Evolutionary conservation across 495 filamentous ascomycete species (phyloP).

Genomic region (Hypoxylon cercidicola): DNA sequence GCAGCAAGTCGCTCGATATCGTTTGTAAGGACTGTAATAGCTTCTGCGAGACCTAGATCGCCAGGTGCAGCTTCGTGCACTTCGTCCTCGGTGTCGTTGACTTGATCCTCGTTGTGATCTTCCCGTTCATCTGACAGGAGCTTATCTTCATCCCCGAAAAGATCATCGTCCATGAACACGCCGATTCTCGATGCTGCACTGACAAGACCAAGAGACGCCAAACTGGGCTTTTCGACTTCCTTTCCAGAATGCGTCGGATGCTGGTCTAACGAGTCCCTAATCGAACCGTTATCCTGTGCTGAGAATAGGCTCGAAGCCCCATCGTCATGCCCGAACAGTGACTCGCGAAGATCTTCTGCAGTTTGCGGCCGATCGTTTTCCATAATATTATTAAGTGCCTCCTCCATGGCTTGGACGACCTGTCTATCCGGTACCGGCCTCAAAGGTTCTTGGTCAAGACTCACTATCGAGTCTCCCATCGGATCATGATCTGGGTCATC

Average conservation of each 20-base stretch:
- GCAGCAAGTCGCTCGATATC: conserved; percentile 90
- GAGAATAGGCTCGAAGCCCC: conserved; percentile 61
- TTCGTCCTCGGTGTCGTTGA: conserved; percentile 75
- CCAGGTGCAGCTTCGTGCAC: conserved; percentile 96
- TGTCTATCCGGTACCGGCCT: conserved; percentile 60
- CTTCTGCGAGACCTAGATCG: conserved; percentile 92
- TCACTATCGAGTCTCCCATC: conserved; percentile 63
- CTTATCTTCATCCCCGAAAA: conserved; percentile 91
- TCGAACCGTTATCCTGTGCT: conserved; percentile 54
- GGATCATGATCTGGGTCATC: conserved; percentile 63
- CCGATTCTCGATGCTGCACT: conserved; percentile 81
- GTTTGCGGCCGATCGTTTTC: conserved; percentile 71
- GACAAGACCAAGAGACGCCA: conserved; percentile 90
- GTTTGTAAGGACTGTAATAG: conserved; percentile 81
- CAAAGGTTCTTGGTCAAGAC: conserved; percentile 58
- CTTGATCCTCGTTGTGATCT: conserved; percentile 70
- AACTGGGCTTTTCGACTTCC: conserved; percentile 78
- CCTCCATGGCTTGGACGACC: conserved; percentile 92
- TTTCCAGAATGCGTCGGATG: conserved; percentile 46
- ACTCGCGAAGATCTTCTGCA: conserved; percentile 69
- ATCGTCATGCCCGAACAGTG: conserved; percentile 64
- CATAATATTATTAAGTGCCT: conserved; percentile 93
- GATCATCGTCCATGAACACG: conserved; percentile 91
- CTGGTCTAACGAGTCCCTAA: conserved; percentile 68
- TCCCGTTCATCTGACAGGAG: conserved; percentile 87